These are phyloP conservation scores for Phytophthora lateralis DNA, from an alignment of 352 stramenopile species.

Conservation along the genomic window DNA sequence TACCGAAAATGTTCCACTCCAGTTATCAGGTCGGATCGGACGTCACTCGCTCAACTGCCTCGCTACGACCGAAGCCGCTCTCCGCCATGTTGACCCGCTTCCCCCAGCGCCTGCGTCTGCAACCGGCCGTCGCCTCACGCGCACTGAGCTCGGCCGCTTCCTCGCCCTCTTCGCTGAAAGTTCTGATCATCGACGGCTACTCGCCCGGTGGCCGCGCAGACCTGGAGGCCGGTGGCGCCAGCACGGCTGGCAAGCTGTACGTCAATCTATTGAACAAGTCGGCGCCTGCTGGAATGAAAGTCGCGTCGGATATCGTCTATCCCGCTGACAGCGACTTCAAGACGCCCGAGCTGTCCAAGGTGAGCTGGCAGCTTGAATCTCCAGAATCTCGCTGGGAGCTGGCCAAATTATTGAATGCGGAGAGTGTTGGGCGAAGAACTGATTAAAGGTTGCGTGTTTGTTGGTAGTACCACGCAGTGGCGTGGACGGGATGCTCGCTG, in stretches of 20 bases:
- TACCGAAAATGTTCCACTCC: slow-evolving; percentile 17
- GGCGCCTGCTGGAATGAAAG: slow-evolving; percentile 50
- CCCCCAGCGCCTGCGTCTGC: slow-evolving; percentile 13
- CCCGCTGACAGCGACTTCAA: slow-evolving; percentile 70
- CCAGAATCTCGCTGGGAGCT: background rate
- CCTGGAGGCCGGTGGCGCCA: slow-evolving; percentile 67
- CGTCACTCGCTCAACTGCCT: slow-evolving; percentile 28
- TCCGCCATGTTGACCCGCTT: slow-evolving; percentile 32
- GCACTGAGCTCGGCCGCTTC: slow-evolving; percentile 26
- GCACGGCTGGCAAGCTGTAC: slow-evolving; percentile 76
- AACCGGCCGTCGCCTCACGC: slow-evolving; percentile 13
- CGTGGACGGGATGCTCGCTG: slow-evolving; percentile 78
- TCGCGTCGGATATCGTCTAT: slow-evolving; percentile 65
- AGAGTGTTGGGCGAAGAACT: background rate
- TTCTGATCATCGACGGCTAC: slow-evolving; percentile 85
- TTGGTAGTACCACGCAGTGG: slow-evolving; percentile 71
- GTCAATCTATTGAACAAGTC: slow-evolving; percentile 63
- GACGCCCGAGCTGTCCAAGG: slow-evolving; percentile 61
- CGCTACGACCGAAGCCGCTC: background rate
- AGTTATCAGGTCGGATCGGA: slow-evolving; percentile 18
- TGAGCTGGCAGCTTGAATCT: slow-evolving; percentile 19
- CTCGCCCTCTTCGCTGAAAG: slow-evolving; percentile 50
- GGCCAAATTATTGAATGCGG: slow-evolving; percentile 1
- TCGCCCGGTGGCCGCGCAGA: slow-evolving; percentile 68
- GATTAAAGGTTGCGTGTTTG: background rate